phyloP scores from a whole-genome alignment of 495 filamentous ascomycete genomes.

The Clohesyomyces aquaticus region DNA sequence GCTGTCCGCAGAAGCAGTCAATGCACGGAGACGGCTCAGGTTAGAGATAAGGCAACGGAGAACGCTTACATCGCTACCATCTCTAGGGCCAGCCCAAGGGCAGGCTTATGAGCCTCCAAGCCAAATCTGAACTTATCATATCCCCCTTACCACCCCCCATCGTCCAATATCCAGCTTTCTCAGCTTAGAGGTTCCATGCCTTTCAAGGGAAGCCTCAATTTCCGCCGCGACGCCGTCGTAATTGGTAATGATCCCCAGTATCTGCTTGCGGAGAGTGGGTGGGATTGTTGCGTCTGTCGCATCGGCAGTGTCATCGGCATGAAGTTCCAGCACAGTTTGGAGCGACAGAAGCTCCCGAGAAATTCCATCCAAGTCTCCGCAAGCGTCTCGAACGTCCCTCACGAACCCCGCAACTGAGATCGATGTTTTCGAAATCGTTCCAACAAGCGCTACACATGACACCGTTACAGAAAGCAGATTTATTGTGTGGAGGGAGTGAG shows the following conservation, averaged over 20 bases:
- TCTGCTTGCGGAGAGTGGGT: constrained; percentile 43
- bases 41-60: neutral
- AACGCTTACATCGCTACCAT: neutral
- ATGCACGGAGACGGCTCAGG: neutral
- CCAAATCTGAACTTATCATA: constrained; percentile 4
- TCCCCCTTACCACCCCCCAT: constrained; percentile 14
- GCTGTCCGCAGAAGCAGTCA: neutral
- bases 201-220: constrained; percentile 7
- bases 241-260: constrained; percentile 44
- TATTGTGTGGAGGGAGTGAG: neutral
- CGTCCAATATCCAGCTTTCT: neutral
- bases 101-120: constrained; percentile 16
- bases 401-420: constrained; percentile 39
- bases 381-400: constrained; percentile 53
- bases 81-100: constrained; percentile 16
- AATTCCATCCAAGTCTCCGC: constrained; percentile 52
- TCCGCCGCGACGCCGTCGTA: constrained; percentile 14
- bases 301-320: constrained; percentile 52
- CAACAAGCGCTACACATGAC: constrained; percentile 49
- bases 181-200: constrained; percentile 5
- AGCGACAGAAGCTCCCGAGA: constrained; percentile 56
- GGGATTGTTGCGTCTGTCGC: neutral
- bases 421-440: constrained; percentile 31
- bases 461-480: constrained; percentile 47
- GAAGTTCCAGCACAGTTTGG: constrained; percentile 50